Evolutionary conservation across 1,284 basidiomycete genomes (phyloP), one percentile per base, ranked within the genome.

Genomic region (Cryptococcus hybrid): DNA sequence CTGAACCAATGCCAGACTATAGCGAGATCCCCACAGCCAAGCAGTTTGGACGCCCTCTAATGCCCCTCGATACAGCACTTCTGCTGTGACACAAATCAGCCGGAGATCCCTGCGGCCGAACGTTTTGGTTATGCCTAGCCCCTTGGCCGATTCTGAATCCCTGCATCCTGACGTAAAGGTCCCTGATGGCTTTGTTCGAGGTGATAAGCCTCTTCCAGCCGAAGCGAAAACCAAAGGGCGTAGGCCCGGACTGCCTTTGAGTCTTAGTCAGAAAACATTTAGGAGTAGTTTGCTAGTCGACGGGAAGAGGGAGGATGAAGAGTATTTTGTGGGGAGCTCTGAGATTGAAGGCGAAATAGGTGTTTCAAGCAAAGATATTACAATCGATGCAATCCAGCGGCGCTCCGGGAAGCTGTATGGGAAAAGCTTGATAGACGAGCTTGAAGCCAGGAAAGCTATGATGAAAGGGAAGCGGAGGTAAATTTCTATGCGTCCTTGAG

Each of bases 351-450:
- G 60, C 2, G 65, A 65, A 48, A 42, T 64, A 7, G 60, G 51
- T 9, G 42, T 59, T 11, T 50, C 51, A 24, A 49, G 35, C 3
- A 52, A 57, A 34, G 62, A 61, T 13, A 51, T 61, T 8, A 61
- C 59, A 34, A 58, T 61, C 12, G 58, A 52, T n/a, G 63, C 51
- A 8, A 54, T 59, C 15, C 61, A 65, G 58, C 60, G 59, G 52
- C 64, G 64, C 48, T 68, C 72, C 0, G 71, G 72, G 9, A 72
- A 69, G 55, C 65, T 76, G 34, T 76, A 71, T 53, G 76, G 68
- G 2, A 69, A 62, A 24, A 76, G 74, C 58, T 57, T 78, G 57
- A 77, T 78, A 60, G 77, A 78, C 60, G 71, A 76, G 56, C 63
- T 78, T 11, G 75, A 78, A 59, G 67, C 70, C 42, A 63, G 75